phyloP scores from a whole-genome alignment of 2,329 filamentous ascomycete genomes.

The Huntiella omanensis region DNA sequence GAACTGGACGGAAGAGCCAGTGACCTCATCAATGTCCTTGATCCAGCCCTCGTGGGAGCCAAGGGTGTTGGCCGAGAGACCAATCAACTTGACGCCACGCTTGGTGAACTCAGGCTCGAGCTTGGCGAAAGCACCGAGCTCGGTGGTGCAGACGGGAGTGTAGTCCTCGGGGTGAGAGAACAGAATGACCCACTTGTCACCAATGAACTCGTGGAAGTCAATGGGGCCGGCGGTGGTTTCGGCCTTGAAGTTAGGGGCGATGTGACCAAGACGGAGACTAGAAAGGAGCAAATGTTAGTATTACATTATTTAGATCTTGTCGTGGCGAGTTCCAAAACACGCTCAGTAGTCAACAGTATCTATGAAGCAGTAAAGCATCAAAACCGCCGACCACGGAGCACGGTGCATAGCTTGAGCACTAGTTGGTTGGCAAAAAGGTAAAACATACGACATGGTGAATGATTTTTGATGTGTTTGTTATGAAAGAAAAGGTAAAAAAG shows the following conservation, averaged over 20 bases:
- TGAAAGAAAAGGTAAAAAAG: conserved; percentile 1
- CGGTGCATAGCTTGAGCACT: background rate
- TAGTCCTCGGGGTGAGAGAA: conserved; percentile 82
- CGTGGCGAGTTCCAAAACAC: background rate
- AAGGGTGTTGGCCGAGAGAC: conserved; percentile 72
- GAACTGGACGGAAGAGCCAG: conserved; percentile 49
- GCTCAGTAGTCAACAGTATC: background rate
- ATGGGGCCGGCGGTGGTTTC: conserved; percentile 62
- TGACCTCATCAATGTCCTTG: conserved; percentile 68
- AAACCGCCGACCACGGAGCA: background rate
- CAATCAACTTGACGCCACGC: conserved; percentile 79
- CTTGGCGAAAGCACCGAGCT: conserved; percentile 84
- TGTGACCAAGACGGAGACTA: conserved; percentile 41
- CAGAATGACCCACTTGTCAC: conserved; percentile 60
- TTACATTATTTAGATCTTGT: background rate
- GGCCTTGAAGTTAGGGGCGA: conserved; percentile 67
- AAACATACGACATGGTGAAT: conserved; percentile 10
- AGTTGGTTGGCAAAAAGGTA: background rate
- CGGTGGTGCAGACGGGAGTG: conserved; percentile 89
- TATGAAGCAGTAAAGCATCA: background rate
- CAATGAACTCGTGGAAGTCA: conserved; percentile 68
- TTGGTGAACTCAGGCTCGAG: conserved; percentile 74
- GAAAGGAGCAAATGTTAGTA: background rate
- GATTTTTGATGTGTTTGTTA: background rate
- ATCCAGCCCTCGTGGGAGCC: conserved; percentile 77